These are phyloP conservation scores for Rhytidiadelphus loreus DNA, from an alignment of 225 moss, liverwort and hornwort genomes.

Conservation along the genomic window DNA sequence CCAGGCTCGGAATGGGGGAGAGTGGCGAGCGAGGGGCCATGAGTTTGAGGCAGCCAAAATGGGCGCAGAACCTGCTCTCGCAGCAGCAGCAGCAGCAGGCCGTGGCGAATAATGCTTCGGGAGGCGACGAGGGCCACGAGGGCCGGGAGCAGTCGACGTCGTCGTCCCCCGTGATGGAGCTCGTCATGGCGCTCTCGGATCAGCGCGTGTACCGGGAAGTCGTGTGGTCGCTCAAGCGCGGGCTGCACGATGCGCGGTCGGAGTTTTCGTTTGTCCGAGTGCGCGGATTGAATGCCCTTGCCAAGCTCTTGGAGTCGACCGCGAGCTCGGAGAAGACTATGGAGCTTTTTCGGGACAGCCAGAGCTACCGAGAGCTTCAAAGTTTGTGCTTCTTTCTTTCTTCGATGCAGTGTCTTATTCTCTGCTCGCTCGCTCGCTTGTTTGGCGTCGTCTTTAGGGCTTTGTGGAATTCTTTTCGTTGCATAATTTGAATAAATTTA, in stretches of 20 bases:
- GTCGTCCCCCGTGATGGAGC: slow-evolving; percentile 48
- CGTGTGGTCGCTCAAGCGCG: slow-evolving; percentile 60
- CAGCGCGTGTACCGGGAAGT: slow-evolving; percentile 95
- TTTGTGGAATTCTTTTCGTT: background rate
- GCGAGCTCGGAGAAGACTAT: slow-evolving; percentile 74
- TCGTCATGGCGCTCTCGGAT: slow-evolving; percentile 75
- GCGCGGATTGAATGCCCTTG: slow-evolving; percentile 63
- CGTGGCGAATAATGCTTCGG: background rate
- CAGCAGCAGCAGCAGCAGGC: slow-evolving; percentile 13
- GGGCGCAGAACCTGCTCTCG: slow-evolving; percentile 31
- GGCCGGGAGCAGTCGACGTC: background rate
- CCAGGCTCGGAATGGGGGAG: background rate
- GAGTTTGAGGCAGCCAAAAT: slow-evolving; percentile 42
- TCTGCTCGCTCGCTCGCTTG: background rate
- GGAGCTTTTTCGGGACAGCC: slow-evolving; percentile 84
- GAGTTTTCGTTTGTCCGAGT: slow-evolving; percentile 87
- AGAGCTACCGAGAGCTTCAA: slow-evolving; percentile 75
- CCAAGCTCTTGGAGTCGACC: slow-evolving; percentile 62
- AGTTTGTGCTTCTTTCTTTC: slow-evolving; percentile 25
- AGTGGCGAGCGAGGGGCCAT: slow-evolving; percentile 7
- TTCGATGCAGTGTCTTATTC: background rate
- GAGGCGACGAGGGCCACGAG: background rate
- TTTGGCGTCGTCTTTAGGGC: background rate
- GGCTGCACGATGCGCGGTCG: slow-evolving; percentile 72
- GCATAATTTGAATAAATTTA: background rate